Base-by-base conservation (phyloP, 2,329 filamentous ascomycete species). In the Spiromastix sp. region DNA sequence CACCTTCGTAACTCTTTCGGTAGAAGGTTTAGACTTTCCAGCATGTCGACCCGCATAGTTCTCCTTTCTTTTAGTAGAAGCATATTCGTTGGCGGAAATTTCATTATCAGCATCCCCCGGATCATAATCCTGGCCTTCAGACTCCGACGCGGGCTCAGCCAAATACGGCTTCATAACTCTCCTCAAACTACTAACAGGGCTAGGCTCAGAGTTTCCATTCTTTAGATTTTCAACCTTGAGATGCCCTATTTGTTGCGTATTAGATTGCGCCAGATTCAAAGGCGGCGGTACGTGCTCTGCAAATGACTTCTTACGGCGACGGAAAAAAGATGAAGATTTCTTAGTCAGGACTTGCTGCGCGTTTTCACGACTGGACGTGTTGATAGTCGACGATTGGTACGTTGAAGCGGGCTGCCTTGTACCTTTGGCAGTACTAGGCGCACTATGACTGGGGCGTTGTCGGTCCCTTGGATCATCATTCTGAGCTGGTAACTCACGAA, bases 321-420 rank as follows among this genome's bases (percentile, higher is more conserved):
- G 75, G 64, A 96, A 96, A 63, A 98, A 96, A 0, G 85, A 89
- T 1, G 89, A 93, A 3, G 85, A 76, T 59, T 95, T 95, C 67
- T 95, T 95, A 49, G 84, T 82, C 34, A 95, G 64, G 28, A 59
- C 61, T n/a, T n/a, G n/a, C 18, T 55, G 56, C 9, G 52, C 47
- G 25, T 52, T 54, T 36, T 63, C 57, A 28, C 57, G 56, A 15
- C 40, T 41, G 18, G 46, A 39, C 12, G 50, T 36, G 32, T 49
- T 45, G 20, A 13, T 45, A 20, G 35, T 40, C 11, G 40, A 44
- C 2, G 45, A 30, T 12, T 48, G 24, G 35, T 44, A 46, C 39
- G 49, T 50, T 26, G 50, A 49, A 46, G 13, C 49, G 50, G 40
- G 12, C 17, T 26, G 32, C 44, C 46, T 32, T 52, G 48, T 32